Conservation (phyloP, 2,329 filamentous ascomycete species). For the Juglanconis juglandina region DNA sequence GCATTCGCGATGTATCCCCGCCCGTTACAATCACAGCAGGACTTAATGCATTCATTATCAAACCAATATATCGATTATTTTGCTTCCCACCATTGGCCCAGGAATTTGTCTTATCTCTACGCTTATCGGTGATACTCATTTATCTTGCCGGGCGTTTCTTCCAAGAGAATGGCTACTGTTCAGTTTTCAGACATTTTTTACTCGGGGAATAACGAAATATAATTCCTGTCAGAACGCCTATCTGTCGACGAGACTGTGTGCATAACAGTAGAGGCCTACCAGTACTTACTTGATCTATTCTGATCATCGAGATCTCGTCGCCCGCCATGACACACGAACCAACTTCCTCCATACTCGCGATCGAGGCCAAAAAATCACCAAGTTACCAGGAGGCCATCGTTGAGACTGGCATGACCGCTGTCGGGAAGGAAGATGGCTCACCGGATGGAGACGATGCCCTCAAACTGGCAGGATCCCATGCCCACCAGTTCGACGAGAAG, state of each 20-base stretch:
- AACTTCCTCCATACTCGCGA: no score
- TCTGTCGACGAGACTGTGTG: no score
- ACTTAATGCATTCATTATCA: neutral
- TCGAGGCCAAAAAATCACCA: neutral
- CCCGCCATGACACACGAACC: no score
- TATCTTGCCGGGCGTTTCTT: neutral
- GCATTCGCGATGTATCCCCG: no score
- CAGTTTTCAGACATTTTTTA: no score
- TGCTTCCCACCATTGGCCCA: neutral
- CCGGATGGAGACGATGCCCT: conserved; percentile 18
- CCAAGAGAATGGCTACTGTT: neutral
- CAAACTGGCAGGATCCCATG: conserved; percentile 13
- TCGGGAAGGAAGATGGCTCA: conserved; percentile 6
- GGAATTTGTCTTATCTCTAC: neutral
- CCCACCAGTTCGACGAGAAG: conserved; percentile 19
- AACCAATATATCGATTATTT: neutral
- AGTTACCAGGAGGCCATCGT: neutral
- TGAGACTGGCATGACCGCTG: neutral
- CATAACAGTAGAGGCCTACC: no score
- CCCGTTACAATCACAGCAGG: no score
- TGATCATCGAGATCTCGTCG: no score
- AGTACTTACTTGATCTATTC: no score
- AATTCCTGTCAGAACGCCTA: no score
- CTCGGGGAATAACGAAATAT: no score
- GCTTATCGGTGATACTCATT: neutral